Percentiles rank a stretch among this genome's conserved stretches.
phyloP scores from a whole-genome alignment of 768 basidiomycete genomes.

The Suillus paluster region DNA sequence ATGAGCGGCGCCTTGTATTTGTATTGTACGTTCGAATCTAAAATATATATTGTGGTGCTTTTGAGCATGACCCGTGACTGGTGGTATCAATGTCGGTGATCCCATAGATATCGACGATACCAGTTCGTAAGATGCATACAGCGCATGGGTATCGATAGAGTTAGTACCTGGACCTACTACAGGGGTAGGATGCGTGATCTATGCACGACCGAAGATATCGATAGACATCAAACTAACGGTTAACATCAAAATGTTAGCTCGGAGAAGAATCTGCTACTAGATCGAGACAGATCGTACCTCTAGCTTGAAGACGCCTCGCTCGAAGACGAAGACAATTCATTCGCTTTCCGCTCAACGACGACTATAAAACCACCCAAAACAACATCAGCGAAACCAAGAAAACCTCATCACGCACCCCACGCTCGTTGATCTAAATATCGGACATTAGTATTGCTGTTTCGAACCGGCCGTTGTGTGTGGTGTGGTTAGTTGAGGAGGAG shows the following conservation, averaged over 20 bases:
- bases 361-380: conserved; percentile 31
- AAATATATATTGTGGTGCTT: conserved; percentile 6
- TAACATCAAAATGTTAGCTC: too few relatives aligned
- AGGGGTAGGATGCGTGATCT: too few relatives aligned
- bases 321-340: conserved; percentile 7
- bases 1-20: conserved; percentile 26
- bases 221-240: too few relatives aligned
- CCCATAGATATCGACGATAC: too few relatives aligned
- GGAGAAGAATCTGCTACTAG: too few relatives aligned
- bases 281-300: too few relatives aligned
- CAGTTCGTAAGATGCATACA: too few relatives aligned
- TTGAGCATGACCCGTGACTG: too few relatives aligned
- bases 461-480: conserved; percentile 79
- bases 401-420: conserved; percentile 73
- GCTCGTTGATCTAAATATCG: conserved; percentile 93
- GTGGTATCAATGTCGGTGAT: too few relatives aligned
- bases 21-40: conserved; percentile 26
- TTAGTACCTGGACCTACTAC: too few relatives aligned
- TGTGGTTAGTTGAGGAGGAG: not conserved
- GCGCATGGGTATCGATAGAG: too few relatives aligned
- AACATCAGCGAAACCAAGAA: not conserved
- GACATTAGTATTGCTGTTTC: conserved; percentile 95
- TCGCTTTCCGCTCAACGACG: conserved; percentile 58
- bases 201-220: too few relatives aligned
- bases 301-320: conserved; percentile 7